A percentile compares a stretch with the other conserved stretches of the same genome.
Evolutionary conservation across 2,329 filamentous ascomycete species (phyloP).

Genomic region (Neoascochyta sp.): DNA sequence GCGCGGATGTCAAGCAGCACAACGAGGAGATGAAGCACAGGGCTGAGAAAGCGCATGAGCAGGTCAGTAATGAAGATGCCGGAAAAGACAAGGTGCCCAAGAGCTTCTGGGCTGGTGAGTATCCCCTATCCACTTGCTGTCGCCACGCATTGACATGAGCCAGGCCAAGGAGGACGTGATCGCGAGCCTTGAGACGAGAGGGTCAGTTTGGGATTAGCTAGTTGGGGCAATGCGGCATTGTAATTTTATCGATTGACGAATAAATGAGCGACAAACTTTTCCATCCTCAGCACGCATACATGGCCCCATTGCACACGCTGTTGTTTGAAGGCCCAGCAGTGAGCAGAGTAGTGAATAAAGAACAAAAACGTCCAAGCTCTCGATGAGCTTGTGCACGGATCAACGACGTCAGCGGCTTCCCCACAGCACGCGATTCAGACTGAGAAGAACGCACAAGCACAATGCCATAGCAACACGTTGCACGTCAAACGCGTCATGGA

Average conservation of each 20-base stretch:
- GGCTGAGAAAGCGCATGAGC: conserved; percentile 41
- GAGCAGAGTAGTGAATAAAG: too few species aligned
- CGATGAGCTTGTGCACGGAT: conserved; percentile 15
- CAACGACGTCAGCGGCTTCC: conserved; percentile 18
- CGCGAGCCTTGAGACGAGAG: conserved; percentile 16
- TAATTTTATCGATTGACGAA: too few species aligned
- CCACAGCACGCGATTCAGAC: conserved; percentile 23
- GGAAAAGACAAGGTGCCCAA: conserved; percentile 42
- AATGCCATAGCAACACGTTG: conserved; percentile 23
- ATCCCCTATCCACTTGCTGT: background rate
- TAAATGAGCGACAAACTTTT: too few species aligned
- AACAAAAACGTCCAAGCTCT: too few species aligned
- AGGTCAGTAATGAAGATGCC: conserved; percentile 36
- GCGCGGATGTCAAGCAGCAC: conserved; percentile 43
- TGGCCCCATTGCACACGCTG: too few species aligned
- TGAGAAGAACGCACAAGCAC: conserved; percentile 25
- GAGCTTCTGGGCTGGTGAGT: conserved; percentile 41
- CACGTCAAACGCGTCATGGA: conserved; percentile 12
- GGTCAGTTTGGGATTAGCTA: too few species aligned
- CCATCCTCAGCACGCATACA: too few species aligned
- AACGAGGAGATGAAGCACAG: conserved; percentile 44
- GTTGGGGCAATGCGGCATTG: too few species aligned
- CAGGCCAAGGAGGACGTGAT: conserved; percentile 28
- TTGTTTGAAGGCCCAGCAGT: too few species aligned
- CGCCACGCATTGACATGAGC: conserved; percentile 7